These are phyloP conservation scores for Heterobasidion parviporum DNA, from an alignment of 1,284 basidiomycete genomes.

Conservation along the genomic window DNA sequence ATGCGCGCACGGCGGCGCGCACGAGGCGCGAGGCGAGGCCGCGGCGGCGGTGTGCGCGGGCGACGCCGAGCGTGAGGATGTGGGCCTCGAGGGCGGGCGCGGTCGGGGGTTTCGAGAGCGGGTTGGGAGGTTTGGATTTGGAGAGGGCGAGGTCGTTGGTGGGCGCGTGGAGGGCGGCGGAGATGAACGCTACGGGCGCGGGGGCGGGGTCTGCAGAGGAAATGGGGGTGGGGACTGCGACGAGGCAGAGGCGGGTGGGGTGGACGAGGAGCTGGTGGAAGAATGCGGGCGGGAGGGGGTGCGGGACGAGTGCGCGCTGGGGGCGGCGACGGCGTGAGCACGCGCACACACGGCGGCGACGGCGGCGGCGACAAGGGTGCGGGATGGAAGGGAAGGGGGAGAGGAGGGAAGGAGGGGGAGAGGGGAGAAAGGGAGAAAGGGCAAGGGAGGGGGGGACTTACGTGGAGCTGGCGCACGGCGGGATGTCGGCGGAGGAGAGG, in stretches of 20 bases:
- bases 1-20: conserved; percentile 19
- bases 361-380: conserved; percentile 40
- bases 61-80: conserved; percentile 52
- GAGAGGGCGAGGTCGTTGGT: conserved; percentile 11
- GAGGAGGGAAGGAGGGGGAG: conserved; percentile 7
- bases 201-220: background rate
- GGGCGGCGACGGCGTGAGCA: conserved; percentile 12
- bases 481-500: conserved; percentile 30
- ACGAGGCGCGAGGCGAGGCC: conserved; percentile 45
- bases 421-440: conserved; percentile 38
- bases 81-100: conserved; percentile 24
- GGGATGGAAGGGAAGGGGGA: conserved; percentile 9
- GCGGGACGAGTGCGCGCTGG: conserved; percentile 13
- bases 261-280: conserved; percentile 47
- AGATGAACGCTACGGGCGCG: conserved; percentile 39
- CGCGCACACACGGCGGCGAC: conserved; percentile 15
- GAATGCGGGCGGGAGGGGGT: conserved; percentile 31
- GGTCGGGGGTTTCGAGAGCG: too few relatives aligned
- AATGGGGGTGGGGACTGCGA: conserved; percentile 29
- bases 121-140: too few relatives aligned
- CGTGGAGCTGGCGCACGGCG: conserved; percentile 37
- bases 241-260: conserved; percentile 36
- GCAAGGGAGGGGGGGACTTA: conserved; percentile 30
- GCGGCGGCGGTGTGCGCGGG: conserved; percentile 34
- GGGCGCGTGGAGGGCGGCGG: conserved; percentile 28